Conservation (phyloP, 2,329 filamentous ascomycete species). For the Fusarium cyanostomum region DNA sequence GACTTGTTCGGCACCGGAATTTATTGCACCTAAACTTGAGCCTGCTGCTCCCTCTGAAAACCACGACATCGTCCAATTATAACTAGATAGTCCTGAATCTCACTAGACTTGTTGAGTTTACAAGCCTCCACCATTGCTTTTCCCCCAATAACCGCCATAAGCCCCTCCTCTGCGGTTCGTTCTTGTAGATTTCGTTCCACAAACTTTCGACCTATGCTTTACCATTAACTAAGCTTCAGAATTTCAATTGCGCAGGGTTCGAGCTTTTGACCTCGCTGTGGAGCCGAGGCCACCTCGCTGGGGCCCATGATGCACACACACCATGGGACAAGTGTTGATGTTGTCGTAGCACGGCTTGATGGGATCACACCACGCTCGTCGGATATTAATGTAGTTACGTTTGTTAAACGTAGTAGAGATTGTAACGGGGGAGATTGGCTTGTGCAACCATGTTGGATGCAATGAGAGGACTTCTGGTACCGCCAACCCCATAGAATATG, state of each 20-base stretch:
- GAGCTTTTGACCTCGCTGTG: slow-evolving; percentile 7
- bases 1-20: neutral
- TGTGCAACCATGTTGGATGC: slow-evolving; percentile 76
- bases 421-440: slow-evolving; percentile 70
- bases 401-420: slow-evolving; percentile 71
- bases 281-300: slow-evolving; percentile 18
- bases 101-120: neutral
- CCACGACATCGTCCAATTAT: neutral
- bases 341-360: slow-evolving; percentile 12
- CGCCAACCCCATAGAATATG: slow-evolving; percentile 74
- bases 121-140: neutral
- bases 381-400: slow-evolving; percentile 3
- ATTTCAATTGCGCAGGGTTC: slow-evolving; percentile 15
- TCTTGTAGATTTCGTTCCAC: slow-evolving; percentile 2
- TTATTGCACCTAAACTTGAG: neutral
- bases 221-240: slow-evolving; percentile 1
- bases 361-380: slow-evolving; percentile 19
- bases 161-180: slow-evolving; percentile 1
- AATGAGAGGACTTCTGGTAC: slow-evolving; percentile 73
- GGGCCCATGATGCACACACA: slow-evolving; percentile 26
- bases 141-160: neutral
- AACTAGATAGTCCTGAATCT: neutral
- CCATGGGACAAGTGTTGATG: slow-evolving; percentile 20
- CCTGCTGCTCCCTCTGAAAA: neutral
- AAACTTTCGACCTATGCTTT: slow-evolving; percentile 9